A percentile compares a stretch with the other conserved stretches of the same genome.
Evolutionary conservation across 176 grass and related monocot genomes (phyloP).

Genomic region (Stipa capillata): DNA sequence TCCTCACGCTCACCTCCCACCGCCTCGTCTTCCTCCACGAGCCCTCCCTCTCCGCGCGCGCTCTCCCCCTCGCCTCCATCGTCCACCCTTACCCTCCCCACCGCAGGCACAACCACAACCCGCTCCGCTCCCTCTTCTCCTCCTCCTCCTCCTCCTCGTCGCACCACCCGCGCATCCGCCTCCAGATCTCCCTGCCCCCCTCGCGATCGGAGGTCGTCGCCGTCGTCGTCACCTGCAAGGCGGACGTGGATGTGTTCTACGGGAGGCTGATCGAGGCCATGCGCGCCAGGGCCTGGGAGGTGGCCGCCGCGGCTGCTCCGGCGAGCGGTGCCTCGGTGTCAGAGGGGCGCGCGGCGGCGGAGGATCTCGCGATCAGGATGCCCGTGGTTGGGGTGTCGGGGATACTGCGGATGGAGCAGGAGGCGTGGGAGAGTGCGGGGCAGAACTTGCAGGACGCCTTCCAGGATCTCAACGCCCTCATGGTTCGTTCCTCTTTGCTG

Average conservation of each 20-base stretch:
- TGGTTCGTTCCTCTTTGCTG: slow-evolving; percentile 45
- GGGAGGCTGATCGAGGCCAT: slow-evolving; percentile 82
- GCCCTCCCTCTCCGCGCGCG: slow-evolving; percentile 46
- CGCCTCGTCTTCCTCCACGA: slow-evolving; percentile 88
- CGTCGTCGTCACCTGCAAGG: slow-evolving; percentile 70
- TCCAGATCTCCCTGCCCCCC: slow-evolving; percentile 63
- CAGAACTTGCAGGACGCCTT: slow-evolving; percentile 96
- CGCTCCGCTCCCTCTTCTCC: slow-evolving; percentile 33
- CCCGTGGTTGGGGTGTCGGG: slow-evolving; percentile 85
- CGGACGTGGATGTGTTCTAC: slow-evolving; percentile 76
- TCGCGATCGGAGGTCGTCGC: slow-evolving; percentile 61
- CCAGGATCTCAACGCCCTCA: slow-evolving; percentile 97
- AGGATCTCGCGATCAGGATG: slow-evolving; percentile 53
- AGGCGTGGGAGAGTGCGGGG: slow-evolving; percentile 90
- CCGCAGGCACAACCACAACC: slow-evolving; percentile 43
- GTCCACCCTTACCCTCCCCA: slow-evolving; percentile 59
- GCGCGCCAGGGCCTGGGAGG: slow-evolving; percentile 68
- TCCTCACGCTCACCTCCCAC: slow-evolving; percentile 88
- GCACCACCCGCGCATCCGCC: slow-evolving; percentile 45
- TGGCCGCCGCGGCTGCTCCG: slow-evolving; percentile 14
- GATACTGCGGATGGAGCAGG: slow-evolving; percentile 95
- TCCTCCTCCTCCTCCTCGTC: slow-evolving; percentile 27
- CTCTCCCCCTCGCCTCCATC: slow-evolving; percentile 54
- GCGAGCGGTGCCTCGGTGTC: slow-evolving; percentile 7
- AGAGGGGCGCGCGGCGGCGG: neutral